Evolutionary conservation across 2,329 filamentous ascomycete species (phyloP), one percentile per base, ranked within the genome.

Genomic region (Hypocrella siamensis): DNA sequence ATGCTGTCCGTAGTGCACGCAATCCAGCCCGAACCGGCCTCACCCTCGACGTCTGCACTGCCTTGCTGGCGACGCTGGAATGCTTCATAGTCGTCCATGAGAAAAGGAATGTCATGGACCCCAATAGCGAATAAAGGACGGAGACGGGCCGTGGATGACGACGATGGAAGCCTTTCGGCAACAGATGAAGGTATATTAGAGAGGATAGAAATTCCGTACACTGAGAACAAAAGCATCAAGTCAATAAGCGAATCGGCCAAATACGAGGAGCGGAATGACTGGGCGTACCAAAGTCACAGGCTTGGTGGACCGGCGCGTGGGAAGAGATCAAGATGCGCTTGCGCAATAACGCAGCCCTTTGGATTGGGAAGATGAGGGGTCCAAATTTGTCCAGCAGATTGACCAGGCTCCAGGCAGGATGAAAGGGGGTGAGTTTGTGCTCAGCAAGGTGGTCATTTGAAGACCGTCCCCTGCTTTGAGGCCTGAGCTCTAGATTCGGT

Each of bases 1-100:
- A 98, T 90, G 47, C 81, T 88, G 56, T 98, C 90, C 2, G 88
- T 96, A 3, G 88, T 94, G 53, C 86, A 94, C 10, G 88, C 90
- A 36, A 93, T 77, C 85, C 86, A 98, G 25, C 85, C 81, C 11
- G 67, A 57, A 19, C 65, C 65, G 17, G 56, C 49, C 26, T 71
- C 64, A 17, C 63, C 65, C 22, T 56, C 53, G 12, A 54, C 46
- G 9, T 52, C 49, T 26, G 49, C 49, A 28, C 54, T 50, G 27
- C 57, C 51, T 26, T 44, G 46, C 21, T 52, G 47, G 6, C 42
- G 38, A n/a, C 48, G 52, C 47, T 58, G 61, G 30, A 54, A 54
- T 3, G 58, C 57, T 17, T 63, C 58, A n/a, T 65, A 64, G 39
- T 79, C 67, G 34, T 73, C 63, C 42, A 75, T 65, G 5, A 96